Conservation (phyloP, 768 basidiomycete species). For the Sutorius australiensis region DNA sequence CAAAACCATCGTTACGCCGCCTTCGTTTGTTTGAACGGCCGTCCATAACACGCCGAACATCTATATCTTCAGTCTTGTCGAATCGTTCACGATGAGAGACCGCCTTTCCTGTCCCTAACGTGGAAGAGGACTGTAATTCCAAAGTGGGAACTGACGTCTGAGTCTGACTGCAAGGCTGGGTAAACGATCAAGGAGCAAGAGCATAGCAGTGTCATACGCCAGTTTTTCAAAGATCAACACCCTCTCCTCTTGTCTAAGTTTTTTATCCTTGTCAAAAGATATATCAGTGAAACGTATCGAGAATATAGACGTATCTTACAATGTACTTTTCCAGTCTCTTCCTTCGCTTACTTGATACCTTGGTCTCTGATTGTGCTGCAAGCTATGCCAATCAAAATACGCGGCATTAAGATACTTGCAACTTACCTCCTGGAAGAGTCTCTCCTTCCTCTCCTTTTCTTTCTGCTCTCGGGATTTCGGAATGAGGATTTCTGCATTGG, state of each 20-base stretch:
- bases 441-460: slow-evolving; percentile 56
- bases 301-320: slow-evolving; percentile 40
- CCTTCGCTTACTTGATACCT: slow-evolving; percentile 81
- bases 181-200: background rate
- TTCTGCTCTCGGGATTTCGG: slow-evolving; percentile 60
- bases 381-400: slow-evolving; percentile 18
- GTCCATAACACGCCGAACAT: slow-evolving; percentile 50
- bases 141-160: slow-evolving; percentile 65
- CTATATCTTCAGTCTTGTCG: slow-evolving; percentile 57
- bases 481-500: slow-evolving; percentile 56
- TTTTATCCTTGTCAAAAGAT: slow-evolving; percentile 69
- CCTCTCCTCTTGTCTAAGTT: slow-evolving; percentile 87
- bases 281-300: background rate
- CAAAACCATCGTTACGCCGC: slow-evolving; percentile 35
- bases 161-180: slow-evolving; percentile 52
- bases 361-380: slow-evolving; percentile 53
- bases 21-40: slow-evolving; percentile 49
- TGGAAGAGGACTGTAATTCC: slow-evolving; percentile 73
- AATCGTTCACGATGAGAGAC: slow-evolving; percentile 57
- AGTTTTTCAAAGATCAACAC: slow-evolving; percentile 73
- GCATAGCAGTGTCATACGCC: slow-evolving; percentile 43
- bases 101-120: slow-evolving; percentile 71
- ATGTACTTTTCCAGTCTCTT: slow-evolving; percentile 92
- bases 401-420: background rate
- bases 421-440: slow-evolving; percentile 58